Percentiles rank a stretch among this genome's conserved stretches.
Conservation (phyloP, 345 rosid species). For the Citropsis articulata region DNA sequence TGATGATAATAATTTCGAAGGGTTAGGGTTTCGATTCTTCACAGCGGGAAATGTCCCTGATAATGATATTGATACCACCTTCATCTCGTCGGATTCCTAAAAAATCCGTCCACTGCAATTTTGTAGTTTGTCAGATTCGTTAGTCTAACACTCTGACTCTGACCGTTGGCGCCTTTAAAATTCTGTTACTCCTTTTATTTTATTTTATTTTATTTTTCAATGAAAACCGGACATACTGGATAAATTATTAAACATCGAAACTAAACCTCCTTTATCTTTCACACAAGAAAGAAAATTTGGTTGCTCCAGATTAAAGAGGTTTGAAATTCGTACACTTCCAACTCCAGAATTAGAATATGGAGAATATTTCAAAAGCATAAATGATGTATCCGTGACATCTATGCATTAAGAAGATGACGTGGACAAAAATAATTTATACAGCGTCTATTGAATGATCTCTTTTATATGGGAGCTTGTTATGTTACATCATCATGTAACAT, state of each 20-base stretch:
- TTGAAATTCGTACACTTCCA: no score
- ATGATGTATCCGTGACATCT: neutral
- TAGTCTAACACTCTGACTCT: no score
- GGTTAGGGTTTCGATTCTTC: constrained; percentile 33
- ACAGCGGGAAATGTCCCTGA: constrained; percentile 46
- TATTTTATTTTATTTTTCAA: neutral
- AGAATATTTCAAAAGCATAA: no score
- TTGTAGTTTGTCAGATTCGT: no score
- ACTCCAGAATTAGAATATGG: no score
- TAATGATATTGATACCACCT: constrained; percentile 28
- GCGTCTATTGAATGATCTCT: neutral
- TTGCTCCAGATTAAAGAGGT: no score
- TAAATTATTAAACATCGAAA: no score
- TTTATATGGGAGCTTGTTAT: no score
- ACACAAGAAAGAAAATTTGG: neutral
- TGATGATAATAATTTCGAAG: constrained; percentile 6
- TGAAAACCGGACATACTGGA: no score
- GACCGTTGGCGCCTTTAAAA: no score
- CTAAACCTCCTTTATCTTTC: neutral
- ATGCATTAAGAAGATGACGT: neutral
- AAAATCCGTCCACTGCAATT: neutral
- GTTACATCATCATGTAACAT: no score
- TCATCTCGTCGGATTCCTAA: constrained; percentile 20
- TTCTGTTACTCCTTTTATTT: neutral
- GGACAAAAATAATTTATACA: no score